Conservation (phyloP, 257 asterid genomes). For the Forsythia suspensa region DNA sequence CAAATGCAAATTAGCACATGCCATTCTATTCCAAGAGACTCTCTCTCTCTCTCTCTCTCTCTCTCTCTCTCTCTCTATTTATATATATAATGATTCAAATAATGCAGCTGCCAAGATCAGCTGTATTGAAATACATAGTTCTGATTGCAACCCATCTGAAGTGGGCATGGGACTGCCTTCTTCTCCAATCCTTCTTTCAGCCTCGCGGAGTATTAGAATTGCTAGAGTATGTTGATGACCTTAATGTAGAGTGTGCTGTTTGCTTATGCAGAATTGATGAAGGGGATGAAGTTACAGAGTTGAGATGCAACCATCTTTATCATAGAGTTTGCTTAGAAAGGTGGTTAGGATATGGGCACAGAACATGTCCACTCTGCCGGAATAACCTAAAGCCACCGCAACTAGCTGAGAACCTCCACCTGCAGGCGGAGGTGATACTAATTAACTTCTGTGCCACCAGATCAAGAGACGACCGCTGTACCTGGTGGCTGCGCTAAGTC, state of each 20-base stretch:
- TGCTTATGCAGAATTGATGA: neutral
- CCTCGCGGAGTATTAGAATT: neutral
- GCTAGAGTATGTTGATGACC: neutral
- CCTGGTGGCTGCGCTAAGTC: too few relatives aligned
- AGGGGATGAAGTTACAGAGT: neutral
- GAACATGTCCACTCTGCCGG: neutral
- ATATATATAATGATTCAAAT: neutral
- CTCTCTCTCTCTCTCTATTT: too few relatives aligned
- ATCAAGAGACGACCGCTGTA: too few relatives aligned
- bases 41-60: too few relatives aligned
- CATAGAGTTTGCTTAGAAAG: neutral
- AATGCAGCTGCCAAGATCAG: neutral
- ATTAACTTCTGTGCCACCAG: too few relatives aligned
- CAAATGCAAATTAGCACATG: too few relatives aligned
- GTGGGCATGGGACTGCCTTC: neutral
- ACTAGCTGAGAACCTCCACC: neutral
- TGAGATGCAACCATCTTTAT: neutral
- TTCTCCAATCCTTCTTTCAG: neutral
- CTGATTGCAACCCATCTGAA: neutral
- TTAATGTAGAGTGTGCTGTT: neutral
- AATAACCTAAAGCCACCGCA: neutral
- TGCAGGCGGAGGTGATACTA: too few relatives aligned
- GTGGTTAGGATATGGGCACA: neutral
- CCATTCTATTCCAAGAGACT: too few relatives aligned
- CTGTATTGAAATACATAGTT: neutral